Evolutionary conservation across 2,329 filamentous ascomycete genomes (phyloP).

Genomic region (Hymenoscyphus repandus): DNA sequence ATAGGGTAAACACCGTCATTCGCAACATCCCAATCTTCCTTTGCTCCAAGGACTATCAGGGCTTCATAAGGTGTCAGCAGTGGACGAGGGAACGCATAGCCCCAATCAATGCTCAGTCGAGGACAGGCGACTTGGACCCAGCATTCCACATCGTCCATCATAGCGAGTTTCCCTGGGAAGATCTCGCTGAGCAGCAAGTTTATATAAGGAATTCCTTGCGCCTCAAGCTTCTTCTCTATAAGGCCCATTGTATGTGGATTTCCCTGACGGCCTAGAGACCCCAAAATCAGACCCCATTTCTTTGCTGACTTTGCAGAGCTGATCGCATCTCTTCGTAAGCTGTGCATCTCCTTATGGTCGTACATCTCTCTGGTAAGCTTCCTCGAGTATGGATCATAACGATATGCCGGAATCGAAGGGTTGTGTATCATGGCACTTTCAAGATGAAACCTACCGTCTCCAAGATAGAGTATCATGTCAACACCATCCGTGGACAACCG

Average conservation of each 20-base stretch:
- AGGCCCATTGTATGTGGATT: constrained; percentile 88
- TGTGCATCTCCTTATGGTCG: constrained; percentile 85
- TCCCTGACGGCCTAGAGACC: constrained; percentile 86
- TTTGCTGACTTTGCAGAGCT: constrained; percentile 65
- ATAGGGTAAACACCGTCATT: constrained; percentile 77
- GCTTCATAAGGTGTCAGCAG: constrained; percentile 93
- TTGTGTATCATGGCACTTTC: constrained; percentile 99
- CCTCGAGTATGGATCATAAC: constrained; percentile 94
- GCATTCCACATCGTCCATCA: constrained; percentile 91
- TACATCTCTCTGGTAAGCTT: constrained; percentile 89
- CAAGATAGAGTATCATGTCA: constrained; percentile 81
- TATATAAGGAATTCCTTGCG: constrained; percentile 71
- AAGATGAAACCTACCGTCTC: constrained; percentile 90
- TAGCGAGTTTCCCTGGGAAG: constrained; percentile 88
- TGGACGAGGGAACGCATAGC: constrained; percentile 87
- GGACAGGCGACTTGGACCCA: constrained; percentile 99
- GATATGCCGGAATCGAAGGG: constrained; percentile 80
- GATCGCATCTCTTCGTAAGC: constrained; percentile 73
- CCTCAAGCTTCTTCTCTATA: constrained; percentile 72
- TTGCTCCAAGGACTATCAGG: constrained; percentile 76
- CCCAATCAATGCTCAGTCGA: constrained; percentile 97
- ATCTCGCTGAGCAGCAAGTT: constrained; percentile 90
- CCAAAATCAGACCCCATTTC: constrained; percentile 94
- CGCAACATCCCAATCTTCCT: constrained; percentile 64
- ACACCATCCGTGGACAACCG: constrained; percentile 55